Percentiles rank a stretch among this genome's conserved stretches.
phyloP scores from a whole-genome alignment of 2,329 filamentous ascomycete genomes.

The Pestalotiopsis sp. region DNA sequence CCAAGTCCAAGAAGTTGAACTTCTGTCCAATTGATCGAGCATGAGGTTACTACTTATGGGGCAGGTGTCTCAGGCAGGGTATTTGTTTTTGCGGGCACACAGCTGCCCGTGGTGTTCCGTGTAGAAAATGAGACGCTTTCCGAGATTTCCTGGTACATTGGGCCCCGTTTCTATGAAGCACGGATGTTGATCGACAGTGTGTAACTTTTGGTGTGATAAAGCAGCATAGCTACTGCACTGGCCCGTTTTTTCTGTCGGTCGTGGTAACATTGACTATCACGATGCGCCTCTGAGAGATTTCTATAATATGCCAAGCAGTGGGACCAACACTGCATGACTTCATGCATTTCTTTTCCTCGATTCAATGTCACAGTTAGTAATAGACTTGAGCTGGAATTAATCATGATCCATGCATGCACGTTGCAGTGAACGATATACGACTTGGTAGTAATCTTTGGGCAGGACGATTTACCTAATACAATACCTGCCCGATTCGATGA shows the following conservation, averaged over 20 bases:
- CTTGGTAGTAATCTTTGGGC: background rate
- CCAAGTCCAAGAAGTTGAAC: background rate
- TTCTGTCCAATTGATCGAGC: background rate
- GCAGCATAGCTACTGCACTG: background rate
- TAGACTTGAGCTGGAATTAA: background rate
- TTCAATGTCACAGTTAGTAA: background rate
- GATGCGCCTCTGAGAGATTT: background rate
- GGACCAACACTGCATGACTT: background rate
- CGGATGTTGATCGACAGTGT: background rate
- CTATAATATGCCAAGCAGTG: background rate
- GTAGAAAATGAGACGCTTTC: background rate
- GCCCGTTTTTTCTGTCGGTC: background rate
- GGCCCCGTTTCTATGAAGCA: background rate
- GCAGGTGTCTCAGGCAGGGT: background rate
- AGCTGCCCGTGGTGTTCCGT: background rate
- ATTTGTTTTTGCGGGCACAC: background rate
- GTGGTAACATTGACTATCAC: background rate
- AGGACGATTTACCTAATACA: background rate
- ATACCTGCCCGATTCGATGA: background rate
- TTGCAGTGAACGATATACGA: background rate
- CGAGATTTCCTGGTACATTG: background rate
- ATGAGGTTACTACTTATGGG: background rate
- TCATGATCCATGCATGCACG: background rate
- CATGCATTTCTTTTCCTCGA: no score
- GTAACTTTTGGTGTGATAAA: background rate